Conservation (phyloP, 2,329 filamentous ascomycete species). For the Hypoxylon sp. region DNA sequence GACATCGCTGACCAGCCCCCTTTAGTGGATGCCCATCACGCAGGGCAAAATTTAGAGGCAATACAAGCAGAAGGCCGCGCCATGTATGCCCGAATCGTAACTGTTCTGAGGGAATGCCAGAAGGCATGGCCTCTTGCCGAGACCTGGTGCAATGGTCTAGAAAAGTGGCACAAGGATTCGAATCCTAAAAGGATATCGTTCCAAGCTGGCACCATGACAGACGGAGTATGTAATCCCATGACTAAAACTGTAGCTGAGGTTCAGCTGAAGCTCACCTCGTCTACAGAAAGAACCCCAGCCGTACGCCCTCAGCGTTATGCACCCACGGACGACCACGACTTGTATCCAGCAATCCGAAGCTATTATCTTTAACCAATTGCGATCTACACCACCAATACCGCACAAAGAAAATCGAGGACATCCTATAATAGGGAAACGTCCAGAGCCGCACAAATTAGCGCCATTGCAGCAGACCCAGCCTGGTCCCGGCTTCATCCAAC, state of each 20-base stretch:
- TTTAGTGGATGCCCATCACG: conserved; percentile 50
- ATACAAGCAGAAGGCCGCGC: conserved; percentile 60
- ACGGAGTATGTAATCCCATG: conserved; percentile 57
- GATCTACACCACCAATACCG: conserved; percentile 43
- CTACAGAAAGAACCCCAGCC: conserved; percentile 49
- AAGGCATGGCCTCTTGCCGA: conserved; percentile 67
- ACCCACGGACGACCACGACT: conserved; percentile 47
- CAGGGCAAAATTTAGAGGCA: conserved; percentile 56
- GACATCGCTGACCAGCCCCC: conserved; percentile 29
- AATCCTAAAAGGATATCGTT: conserved; percentile 58
- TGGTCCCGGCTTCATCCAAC: conserved; percentile 46
- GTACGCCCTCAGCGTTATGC: conserved; percentile 48
- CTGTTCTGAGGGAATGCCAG: conserved; percentile 64
- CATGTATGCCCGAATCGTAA: conserved; percentile 64
- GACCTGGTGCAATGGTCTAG: conserved; percentile 67
- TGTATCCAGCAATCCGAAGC: conserved; percentile 35
- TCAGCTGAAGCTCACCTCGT: conserved; percentile 24
- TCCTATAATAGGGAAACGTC: conserved; percentile 29
- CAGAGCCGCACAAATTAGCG: conserved; percentile 48
- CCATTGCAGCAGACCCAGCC: conserved; percentile 48
- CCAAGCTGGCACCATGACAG: conserved; percentile 65
- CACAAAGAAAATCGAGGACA: conserved; percentile 32
- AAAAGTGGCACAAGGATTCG: conserved; percentile 63
- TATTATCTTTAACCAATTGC: conserved; percentile 44
- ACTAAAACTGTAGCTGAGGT: not conserved